Evolutionary conservation across 352 stramenopile genomes (phyloP).

Genomic region (Pythium plurisporium): DNA sequence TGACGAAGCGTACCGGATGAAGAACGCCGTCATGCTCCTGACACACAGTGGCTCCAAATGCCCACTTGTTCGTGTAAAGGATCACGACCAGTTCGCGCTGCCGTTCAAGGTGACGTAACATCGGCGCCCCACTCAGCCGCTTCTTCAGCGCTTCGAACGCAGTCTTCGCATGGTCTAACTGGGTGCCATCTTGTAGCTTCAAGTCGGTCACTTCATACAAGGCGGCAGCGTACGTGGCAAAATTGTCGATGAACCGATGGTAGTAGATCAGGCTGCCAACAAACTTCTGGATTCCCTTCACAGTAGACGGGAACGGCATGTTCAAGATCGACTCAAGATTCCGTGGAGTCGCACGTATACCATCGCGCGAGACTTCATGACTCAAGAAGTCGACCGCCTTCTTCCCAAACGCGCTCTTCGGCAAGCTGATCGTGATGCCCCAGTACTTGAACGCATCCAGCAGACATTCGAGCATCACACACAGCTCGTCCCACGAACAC

Average conservation of each 20-base stretch:
- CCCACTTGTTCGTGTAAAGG: slow-evolving; percentile 15
- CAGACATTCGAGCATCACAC: neutral
- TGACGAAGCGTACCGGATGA: slow-evolving; percentile 14
- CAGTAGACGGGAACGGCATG: slow-evolving; percentile 1
- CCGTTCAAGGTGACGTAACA: slow-evolving; percentile 4
- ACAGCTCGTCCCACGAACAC: slow-evolving; percentile 10
- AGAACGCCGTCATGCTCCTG: slow-evolving; percentile 14
- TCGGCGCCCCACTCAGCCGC: neutral
- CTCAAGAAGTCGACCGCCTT: slow-evolving; percentile 17
- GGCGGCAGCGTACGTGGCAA: neutral
- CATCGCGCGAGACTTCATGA: neutral
- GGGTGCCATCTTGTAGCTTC: neutral
- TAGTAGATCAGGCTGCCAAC: slow-evolving; percentile 8
- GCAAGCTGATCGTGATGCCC: slow-evolving; percentile 23
- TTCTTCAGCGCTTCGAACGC: neutral
- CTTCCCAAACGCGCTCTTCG: slow-evolving; percentile 21
- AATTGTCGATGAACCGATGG: slow-evolving; percentile 6
- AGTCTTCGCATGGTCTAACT: neutral
- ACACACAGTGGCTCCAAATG: slow-evolving; percentile 8
- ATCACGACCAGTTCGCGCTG: neutral
- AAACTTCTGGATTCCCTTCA: slow-evolving; percentile 4
- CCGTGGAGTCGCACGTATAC: neutral
- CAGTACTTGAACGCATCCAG: slow-evolving; percentile 16
- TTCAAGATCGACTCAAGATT: slow-evolving; percentile 2
- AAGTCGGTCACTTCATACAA: slow-evolving; percentile 13